phyloP scores from a whole-genome alignment of 495 filamentous ascomycete genomes.

The Xeromyces bisporus region DNA sequence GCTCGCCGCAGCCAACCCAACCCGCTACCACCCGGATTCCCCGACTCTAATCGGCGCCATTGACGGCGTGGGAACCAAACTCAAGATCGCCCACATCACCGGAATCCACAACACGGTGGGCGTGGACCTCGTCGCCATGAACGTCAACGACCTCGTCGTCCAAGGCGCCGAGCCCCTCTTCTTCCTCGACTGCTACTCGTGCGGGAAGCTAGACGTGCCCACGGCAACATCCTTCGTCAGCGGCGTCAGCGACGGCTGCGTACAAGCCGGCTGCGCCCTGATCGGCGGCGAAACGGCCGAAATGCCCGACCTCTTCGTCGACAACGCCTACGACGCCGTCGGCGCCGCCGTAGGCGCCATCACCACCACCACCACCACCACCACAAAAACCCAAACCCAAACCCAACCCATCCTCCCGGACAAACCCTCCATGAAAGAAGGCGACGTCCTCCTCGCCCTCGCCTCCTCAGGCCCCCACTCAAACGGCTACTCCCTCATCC shows the following conservation, averaged over 20 bases:
- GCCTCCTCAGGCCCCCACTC: conserved; percentile 75
- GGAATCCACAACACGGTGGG: conserved; percentile 83
- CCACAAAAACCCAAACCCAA: conserved; percentile 33
- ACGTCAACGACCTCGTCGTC: conserved; percentile 91
- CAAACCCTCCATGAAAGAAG: conserved; percentile 53
- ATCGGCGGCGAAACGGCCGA: conserved; percentile 94
- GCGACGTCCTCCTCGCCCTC: conserved; percentile 73
- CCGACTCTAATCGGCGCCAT: conserved; percentile 80
- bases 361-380: conserved; percentile 26
- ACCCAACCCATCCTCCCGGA: conserved; percentile 51
- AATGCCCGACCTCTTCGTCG: conserved; percentile 83
- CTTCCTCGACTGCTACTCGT: conserved; percentile 95
- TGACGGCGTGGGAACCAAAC: conserved; percentile 92
- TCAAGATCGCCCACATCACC: conserved; percentile 80
- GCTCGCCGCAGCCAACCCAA: conserved; percentile 46
- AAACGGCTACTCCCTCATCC: conserved; percentile 88
- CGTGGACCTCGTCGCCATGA: conserved; percentile 96
- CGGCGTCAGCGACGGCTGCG: conserved; percentile 75
- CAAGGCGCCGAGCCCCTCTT: conserved; percentile 86
- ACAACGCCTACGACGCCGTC: conserved; percentile 75
- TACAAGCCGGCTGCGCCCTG: conserved; percentile 66
- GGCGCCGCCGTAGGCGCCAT: conserved; percentile 79
- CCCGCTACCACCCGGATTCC: conserved; percentile 42
- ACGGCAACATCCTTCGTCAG: conserved; percentile 68
- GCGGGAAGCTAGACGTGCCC: conserved; percentile 60